Evolutionary conservation across 345 rosid genomes (phyloP).

Genomic region (Kernera saxatilis): DNA sequence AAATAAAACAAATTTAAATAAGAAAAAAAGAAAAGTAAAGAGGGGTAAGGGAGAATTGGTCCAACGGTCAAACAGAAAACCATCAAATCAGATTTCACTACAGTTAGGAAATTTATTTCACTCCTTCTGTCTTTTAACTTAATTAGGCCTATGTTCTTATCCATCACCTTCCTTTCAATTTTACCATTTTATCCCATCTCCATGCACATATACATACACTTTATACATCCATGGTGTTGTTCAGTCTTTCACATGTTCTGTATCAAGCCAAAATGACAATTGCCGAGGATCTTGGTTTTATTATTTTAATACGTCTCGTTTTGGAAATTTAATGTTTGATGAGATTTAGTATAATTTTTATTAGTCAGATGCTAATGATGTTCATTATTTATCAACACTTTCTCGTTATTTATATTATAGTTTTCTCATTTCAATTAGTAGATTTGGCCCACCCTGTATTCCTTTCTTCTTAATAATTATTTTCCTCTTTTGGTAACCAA

Average conservation of each 20-base stretch:
- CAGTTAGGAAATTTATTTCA: constrained; percentile 13
- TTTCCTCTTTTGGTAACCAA: constrained; percentile 29
- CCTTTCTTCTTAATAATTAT: constrained; percentile 13
- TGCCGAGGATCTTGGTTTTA: constrained; percentile 16
- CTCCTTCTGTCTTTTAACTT: constrained; percentile 27
- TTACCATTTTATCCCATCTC: constrained; percentile 18
- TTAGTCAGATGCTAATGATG: constrained; percentile 17
- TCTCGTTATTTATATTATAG: not conserved
- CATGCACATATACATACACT: constrained; percentile 1
- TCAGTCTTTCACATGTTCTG: constrained; percentile 30
- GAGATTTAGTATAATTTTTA: constrained; percentile 2
- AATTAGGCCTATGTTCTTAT: constrained; percentile 31
- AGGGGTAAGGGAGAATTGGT: constrained; percentile 16
- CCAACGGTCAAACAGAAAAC: constrained; percentile 38
- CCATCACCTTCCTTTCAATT: constrained; percentile 4
- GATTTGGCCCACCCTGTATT: constrained; percentile 20
- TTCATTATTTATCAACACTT: not conserved
- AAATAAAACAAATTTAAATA: not conserved
- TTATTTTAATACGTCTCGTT: constrained; percentile 13
- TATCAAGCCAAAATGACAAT: constrained; percentile 25
- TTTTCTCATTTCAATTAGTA: not conserved
- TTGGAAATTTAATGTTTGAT: not conserved
- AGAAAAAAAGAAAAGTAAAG: not conserved
- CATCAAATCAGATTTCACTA: constrained; percentile 29
- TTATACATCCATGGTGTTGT: not conserved